Evolutionary conservation across 768 basidiomycete species (phyloP).

Genomic region (Kwoniella mangroviensis): DNA sequence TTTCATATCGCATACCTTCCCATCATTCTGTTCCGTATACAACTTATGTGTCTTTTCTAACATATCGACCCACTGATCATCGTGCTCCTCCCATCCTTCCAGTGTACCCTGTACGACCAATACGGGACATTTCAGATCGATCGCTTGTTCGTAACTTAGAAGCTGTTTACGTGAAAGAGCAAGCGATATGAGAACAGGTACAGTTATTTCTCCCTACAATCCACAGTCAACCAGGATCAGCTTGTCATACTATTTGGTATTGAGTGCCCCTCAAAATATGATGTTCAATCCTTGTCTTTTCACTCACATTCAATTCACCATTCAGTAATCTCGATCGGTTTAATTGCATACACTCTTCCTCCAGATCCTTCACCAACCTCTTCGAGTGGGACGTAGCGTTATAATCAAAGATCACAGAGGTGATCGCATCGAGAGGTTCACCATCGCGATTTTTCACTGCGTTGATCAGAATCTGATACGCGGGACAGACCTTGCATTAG

Average conservation of each 20-base stretch:
- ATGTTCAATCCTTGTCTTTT: neutral
- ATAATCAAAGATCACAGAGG: conserved; percentile 10
- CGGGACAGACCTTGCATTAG: too few species aligned
- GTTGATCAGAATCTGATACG: conserved; percentile 1
- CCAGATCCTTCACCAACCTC: neutral
- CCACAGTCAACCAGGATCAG: neutral
- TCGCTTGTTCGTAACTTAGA: neutral
- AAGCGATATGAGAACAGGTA: neutral
- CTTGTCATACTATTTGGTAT: too few species aligned
- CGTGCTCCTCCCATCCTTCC: conserved; percentile 17
- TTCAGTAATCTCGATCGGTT: neutral
- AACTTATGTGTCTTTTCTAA: neutral
- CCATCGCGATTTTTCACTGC: neutral
- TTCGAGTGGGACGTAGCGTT: conserved; percentile 4
- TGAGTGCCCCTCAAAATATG: too few species aligned
- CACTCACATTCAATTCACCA: conserved; percentile 9
- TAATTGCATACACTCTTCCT: conserved; percentile 3
- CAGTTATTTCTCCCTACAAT: neutral
- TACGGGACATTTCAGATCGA: neutral
- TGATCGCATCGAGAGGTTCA: conserved; percentile 8
- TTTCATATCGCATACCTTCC: neutral
- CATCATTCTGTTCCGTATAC: neutral
- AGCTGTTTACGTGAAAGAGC: conserved; percentile 6
- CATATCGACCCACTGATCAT: conserved; percentile 11
- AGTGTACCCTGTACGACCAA: conserved; percentile 9